Evolutionary conservation across 805 yeast genomes (phyloP).

Genomic region (Torulaspora microellipsoides): DNA sequence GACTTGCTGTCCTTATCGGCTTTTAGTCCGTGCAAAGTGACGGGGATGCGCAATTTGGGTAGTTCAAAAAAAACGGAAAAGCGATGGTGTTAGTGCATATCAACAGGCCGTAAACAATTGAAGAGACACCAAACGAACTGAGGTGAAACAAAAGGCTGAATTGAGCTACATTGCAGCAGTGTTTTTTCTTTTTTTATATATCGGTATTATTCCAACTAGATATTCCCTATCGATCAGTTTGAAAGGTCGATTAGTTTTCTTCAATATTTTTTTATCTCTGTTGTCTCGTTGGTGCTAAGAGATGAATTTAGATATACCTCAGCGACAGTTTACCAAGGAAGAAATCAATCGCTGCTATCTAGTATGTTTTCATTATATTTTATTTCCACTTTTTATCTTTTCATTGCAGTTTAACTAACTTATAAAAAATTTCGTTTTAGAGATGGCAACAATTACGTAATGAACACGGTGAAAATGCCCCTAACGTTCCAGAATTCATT

Average conservation of each 20-base stretch:
- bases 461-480: conserved; percentile 35
- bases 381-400: neutral
- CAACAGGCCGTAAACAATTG: neutral
- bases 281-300: neutral
- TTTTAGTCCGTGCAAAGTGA: no score
- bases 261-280: neutral
- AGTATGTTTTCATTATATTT: conserved; percentile 9
- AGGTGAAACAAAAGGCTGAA: neutral
- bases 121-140: neutral
- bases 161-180: neutral
- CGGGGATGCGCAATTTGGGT: no score
- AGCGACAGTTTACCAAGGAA: conserved; percentile 32
- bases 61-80: no score
- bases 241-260: neutral
- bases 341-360: conserved; percentile 36
- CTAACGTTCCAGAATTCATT: conserved; percentile 33
- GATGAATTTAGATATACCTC: conserved; percentile 30
- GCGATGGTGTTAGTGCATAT: no score
- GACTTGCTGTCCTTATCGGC: no score
- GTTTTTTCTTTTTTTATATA: neutral
- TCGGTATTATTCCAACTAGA: neutral
- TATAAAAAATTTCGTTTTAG: conserved; percentile 4
- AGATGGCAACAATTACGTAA: conserved; percentile 37
- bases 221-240: neutral
- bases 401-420: conserved; percentile 6